phyloP scores from a whole-genome alignment of 805 yeast species.

The Saturnispora galanensis region DNA sequence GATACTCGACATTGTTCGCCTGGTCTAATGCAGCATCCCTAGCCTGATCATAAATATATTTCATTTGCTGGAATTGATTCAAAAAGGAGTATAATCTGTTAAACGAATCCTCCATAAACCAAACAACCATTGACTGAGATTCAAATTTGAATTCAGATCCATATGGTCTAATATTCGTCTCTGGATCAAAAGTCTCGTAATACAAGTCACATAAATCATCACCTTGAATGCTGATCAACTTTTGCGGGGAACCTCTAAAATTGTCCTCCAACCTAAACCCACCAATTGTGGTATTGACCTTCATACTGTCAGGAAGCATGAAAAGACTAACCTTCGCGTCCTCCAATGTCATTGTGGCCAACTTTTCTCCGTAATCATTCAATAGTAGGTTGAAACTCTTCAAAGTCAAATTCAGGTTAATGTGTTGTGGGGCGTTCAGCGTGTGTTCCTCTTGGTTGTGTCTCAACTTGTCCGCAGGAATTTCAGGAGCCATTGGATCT shows the following conservation, averaged over 20 bases:
- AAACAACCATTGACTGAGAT: constrained; percentile 67
- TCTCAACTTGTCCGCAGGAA: constrained; percentile 61
- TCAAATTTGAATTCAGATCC: constrained; percentile 51
- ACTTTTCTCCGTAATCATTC: constrained; percentile 72
- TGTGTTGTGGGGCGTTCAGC: constrained; percentile 61
- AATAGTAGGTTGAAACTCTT: constrained; percentile 66
- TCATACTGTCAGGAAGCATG: constrained; percentile 69
- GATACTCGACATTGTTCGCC: constrained; percentile 47
- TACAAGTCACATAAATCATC: constrained; percentile 65
- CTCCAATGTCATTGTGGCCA: constrained; percentile 71
- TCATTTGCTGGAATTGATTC: constrained; percentile 74
- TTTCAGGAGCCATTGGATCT: constrained; percentile 59
- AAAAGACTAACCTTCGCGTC: constrained; percentile 60
- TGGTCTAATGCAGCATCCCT: constrained; percentile 82
- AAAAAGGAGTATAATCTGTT: constrained; percentile 56
- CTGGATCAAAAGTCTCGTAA: constrained; percentile 71
- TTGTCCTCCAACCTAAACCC: constrained; percentile 74
- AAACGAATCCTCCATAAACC: constrained; percentile 75
- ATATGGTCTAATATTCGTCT: constrained; percentile 38
- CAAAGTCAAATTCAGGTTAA: constrained; percentile 56
- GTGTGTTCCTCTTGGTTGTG: constrained; percentile 53
- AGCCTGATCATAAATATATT: constrained; percentile 79
- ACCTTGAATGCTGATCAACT: constrained; percentile 71
- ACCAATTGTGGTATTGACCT: constrained; percentile 63
- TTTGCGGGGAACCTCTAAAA: constrained; percentile 44